These are phyloP conservation scores for Penicillium griseofulvum DNA, from an alignment of 2,329 filamentous ascomycete species.

Conservation along the genomic window DNA sequence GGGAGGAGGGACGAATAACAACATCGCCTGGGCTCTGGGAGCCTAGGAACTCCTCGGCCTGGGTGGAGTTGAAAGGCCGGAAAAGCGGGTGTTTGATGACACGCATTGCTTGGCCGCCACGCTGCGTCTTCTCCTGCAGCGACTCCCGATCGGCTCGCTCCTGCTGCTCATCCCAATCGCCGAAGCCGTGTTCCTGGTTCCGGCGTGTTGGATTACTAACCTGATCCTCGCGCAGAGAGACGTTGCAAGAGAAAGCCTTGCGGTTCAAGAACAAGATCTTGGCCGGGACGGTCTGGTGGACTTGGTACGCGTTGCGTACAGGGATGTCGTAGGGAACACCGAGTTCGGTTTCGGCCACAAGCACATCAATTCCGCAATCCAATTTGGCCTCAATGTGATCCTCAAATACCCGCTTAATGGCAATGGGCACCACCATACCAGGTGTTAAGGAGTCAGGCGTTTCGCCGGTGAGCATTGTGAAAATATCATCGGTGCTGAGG, in stretches of 20 bases:
- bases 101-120: conserved; percentile 79
- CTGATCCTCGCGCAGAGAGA: conserved; percentile 79
- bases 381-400: conserved; percentile 92
- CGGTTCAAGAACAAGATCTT: conserved; percentile 87
- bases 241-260: conserved; percentile 76
- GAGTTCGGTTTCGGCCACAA: conserved; percentile 78
- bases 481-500: conserved; percentile 73
- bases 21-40: conserved; percentile 83
- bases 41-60: conserved; percentile 90
- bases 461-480: conserved; percentile 95
- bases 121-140: conserved; percentile 79
- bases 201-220: conserved; percentile 70
- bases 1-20: conserved; percentile 91
- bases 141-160: conserved; percentile 81
- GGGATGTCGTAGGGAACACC: conserved; percentile 67
- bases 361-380: conserved; percentile 90
- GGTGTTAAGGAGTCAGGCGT: conserved; percentile 78
- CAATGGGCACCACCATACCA: conserved; percentile 89
- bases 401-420: conserved; percentile 81
- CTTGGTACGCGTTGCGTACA: conserved; percentile 69
- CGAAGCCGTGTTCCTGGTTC: conserved; percentile 67
- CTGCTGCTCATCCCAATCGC: conserved; percentile 82
- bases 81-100: conserved; percentile 98
- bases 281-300: conserved; percentile 81
- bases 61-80: conserved; percentile 84